phyloP scores from a whole-genome alignment of 2,329 filamentous ascomycete species.

The Sphaerulina vaccinii region DNA sequence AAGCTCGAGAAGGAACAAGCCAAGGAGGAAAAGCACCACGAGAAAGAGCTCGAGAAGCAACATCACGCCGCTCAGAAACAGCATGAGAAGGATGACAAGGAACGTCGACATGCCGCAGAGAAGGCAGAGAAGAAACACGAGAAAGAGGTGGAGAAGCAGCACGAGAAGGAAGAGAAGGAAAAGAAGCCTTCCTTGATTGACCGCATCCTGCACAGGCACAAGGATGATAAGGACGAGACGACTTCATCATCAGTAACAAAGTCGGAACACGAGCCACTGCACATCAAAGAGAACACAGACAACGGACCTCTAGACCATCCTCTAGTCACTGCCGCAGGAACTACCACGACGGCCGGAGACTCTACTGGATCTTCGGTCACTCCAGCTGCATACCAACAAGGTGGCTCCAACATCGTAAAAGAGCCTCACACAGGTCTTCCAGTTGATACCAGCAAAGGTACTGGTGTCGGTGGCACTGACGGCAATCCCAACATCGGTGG shows the following conservation, averaged over 20 bases:
- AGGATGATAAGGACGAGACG: slow-evolving; percentile 23
- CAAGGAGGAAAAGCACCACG: slow-evolving; percentile 22
- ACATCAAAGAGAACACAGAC: slow-evolving; percentile 6
- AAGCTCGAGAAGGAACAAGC: slow-evolving; percentile 25
- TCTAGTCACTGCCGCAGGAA: slow-evolving; percentile 2
- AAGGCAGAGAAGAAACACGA: slow-evolving; percentile 30
- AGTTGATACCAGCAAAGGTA: slow-evolving; percentile 42
- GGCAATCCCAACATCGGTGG: slow-evolving; percentile 34
- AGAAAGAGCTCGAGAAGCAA: slow-evolving; percentile 16
- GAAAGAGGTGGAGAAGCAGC: slow-evolving; percentile 31
- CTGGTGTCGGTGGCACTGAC: slow-evolving; percentile 41
- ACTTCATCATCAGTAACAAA: slow-evolving; percentile 2
- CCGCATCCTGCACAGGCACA: slow-evolving; percentile 32
- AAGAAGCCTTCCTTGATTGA: slow-evolving; percentile 34
- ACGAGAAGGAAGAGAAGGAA: slow-evolving; percentile 36
- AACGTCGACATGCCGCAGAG: slow-evolving; percentile 2
- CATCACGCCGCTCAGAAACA: slow-evolving; percentile 34
- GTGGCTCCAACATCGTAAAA: slow-evolving; percentile 30
- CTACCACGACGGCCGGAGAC: not conserved
- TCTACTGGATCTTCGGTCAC: not conserved
- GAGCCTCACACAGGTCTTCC: slow-evolving; percentile 44
- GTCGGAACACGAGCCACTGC: not conserved
- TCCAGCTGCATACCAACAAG: not conserved
- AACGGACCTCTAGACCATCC: slow-evolving; percentile 11
- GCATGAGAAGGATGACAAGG: slow-evolving; percentile 22